Evolutionary conservation across 495 filamentous ascomycete genomes (phyloP).

Genomic region (Jackrogersella multiformis): DNA sequence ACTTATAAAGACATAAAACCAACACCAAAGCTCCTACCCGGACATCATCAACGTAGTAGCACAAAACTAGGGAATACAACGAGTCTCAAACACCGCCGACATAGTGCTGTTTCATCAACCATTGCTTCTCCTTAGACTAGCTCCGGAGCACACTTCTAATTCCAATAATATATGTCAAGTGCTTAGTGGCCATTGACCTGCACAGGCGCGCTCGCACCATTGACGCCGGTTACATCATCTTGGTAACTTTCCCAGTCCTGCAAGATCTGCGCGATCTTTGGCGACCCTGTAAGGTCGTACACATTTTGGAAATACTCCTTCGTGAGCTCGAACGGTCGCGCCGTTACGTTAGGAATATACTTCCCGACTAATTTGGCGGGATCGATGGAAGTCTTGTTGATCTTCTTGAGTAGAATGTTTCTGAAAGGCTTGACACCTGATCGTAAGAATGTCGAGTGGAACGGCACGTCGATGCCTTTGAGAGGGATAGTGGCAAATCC

Average conservation of each 20-base stretch:
- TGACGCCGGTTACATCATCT: constrained; percentile 47
- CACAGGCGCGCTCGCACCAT: constrained; percentile 27
- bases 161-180: background rate
- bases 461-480: constrained; percentile 96
- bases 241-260: constrained; percentile 82
- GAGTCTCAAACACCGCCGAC: constrained; percentile 5
- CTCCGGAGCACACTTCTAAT: background rate
- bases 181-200: constrained; percentile 37
- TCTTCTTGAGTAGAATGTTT: constrained; percentile 97
- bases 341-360: constrained; percentile 99
- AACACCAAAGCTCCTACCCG: constrained; percentile 5
- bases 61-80: constrained; percentile 31
- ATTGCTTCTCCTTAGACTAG: background rate
- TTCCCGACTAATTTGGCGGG: constrained; percentile 95
- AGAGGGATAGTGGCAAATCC: constrained; percentile 98
- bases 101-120: constrained; percentile 2
- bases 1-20: constrained; percentile 15
- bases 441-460: constrained; percentile 97
- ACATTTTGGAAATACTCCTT: constrained; percentile 99
- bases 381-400: constrained; percentile 97
- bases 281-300: constrained; percentile 90
- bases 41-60: constrained; percentile 18
- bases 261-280: constrained; percentile 87
- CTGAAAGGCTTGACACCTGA: constrained; percentile 99
- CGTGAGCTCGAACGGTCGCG: constrained; percentile 90